Evolutionary conservation across 768 basidiomycete species (phyloP).

Genomic region (Leccinum fibrillosum): DNA sequence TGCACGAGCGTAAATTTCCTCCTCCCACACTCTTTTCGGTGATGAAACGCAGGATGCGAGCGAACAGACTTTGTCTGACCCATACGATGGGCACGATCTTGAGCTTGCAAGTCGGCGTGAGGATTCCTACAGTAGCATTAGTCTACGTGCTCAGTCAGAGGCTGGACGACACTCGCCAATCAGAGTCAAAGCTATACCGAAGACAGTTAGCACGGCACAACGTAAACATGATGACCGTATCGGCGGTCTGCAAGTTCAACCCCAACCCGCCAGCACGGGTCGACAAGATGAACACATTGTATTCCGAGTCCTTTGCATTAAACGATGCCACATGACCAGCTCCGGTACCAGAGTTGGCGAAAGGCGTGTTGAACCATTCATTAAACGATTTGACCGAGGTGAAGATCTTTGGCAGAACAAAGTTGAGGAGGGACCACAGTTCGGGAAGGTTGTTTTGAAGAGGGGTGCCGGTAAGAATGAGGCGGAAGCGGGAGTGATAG

Average conservation of each 20-base stretch:
- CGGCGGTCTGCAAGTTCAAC: conserved; percentile 93
- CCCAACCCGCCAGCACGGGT: conserved; percentile 92
- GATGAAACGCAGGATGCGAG: conserved; percentile 83
- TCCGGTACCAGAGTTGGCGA: conserved; percentile 95
- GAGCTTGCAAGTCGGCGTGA: conserved; percentile 97
- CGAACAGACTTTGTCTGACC: conserved; percentile 98
- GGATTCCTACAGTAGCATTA: conserved; percentile 69
- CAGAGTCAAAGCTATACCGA: conserved; percentile 65
- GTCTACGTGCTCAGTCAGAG: not conserved
- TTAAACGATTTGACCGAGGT: conserved; percentile 99
- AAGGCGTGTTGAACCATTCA: conserved; percentile 99
- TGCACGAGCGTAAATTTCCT: conserved; percentile 94
- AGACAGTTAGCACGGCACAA: conserved; percentile 6
- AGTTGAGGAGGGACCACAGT: conserved; percentile 93
- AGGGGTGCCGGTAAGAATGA: conserved; percentile 93
- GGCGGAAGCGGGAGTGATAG: conserved; percentile 89
- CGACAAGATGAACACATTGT: conserved; percentile 89
- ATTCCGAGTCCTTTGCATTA: conserved; percentile 84
- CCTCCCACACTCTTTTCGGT: conserved; percentile 97
- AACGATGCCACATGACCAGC: conserved; percentile 83
- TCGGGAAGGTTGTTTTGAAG: conserved; percentile 97
- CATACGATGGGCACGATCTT: conserved; percentile 99
- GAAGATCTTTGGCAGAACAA: conserved; percentile 92
- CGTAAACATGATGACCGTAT: conserved; percentile 82
- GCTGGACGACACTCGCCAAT: conserved; percentile 44